Evolutionary conservation across 306 rosid species (phyloP).

Genomic region (Oxytropis ochrocephala): DNA sequence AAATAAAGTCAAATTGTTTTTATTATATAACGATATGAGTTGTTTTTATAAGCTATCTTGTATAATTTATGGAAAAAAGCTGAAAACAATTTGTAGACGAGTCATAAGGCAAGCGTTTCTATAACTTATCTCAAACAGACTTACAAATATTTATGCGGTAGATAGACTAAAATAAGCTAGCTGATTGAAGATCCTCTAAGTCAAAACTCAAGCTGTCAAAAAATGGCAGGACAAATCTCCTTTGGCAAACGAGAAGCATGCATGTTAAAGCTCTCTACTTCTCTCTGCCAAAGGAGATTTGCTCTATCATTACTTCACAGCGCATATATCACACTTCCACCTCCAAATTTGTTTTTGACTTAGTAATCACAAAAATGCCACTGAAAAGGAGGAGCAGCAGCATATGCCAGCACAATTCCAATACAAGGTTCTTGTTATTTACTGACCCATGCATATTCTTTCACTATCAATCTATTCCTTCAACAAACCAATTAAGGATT

Average conservation of each 20-base stretch:
- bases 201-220: constrained; percentile 6
- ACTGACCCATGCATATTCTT: background rate
- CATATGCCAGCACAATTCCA: constrained; percentile 41
- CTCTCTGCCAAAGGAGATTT: constrained; percentile 61
- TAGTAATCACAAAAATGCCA: constrained; percentile 31
- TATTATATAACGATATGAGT: too few relatives aligned
- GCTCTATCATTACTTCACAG: constrained; percentile 65
- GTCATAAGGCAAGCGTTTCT: too few relatives aligned
- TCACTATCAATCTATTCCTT: background rate
- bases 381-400: constrained; percentile 18
- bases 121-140: too few relatives aligned
- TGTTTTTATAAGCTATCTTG: too few relatives aligned
- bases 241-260: constrained; percentile 55
- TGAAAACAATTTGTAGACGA: too few relatives aligned
- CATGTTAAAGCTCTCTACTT: constrained; percentile 9
- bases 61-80: too few relatives aligned
- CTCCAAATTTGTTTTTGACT: constrained; percentile 18
- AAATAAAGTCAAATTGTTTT: too few relatives aligned
- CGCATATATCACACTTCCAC: background rate
- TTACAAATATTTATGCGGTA: too few relatives aligned
- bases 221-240: constrained; percentile 95
- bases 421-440: constrained; percentile 17
- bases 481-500: constrained; percentile 1
- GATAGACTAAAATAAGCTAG: too few relatives aligned
- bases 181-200: too few relatives aligned